phyloP scores from a whole-genome alignment of 495 filamentous ascomycete genomes.

The Antarctomyces pellizariae region DNA sequence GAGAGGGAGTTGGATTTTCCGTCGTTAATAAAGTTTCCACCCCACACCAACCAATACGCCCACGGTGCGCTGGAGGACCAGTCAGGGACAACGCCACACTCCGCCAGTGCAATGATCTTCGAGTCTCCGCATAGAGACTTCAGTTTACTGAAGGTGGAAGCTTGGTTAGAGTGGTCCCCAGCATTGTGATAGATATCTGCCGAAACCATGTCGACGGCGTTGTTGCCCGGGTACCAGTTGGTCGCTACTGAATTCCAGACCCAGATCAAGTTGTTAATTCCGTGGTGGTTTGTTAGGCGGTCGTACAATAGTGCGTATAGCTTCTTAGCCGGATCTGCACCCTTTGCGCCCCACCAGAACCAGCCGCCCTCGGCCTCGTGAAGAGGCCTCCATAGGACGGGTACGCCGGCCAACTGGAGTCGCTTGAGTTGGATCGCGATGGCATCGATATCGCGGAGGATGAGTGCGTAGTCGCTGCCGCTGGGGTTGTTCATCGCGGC shows the following conservation, averaged over 20 bases:
- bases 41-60: no score
- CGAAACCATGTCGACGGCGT: constrained; percentile 18
- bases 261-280: constrained; percentile 23
- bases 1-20: no score
- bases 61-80: no score
- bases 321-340: constrained; percentile 19
- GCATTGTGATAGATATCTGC: constrained; percentile 14
- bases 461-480: constrained; percentile 20
- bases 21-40: no score
- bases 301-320: constrained; percentile 20
- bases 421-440: constrained; percentile 22
- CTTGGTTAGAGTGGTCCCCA: constrained; percentile 1
- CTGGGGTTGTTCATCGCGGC: constrained; percentile 15
- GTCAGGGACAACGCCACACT: no score
- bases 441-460: constrained; percentile 25
- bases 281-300: constrained; percentile 18
- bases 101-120: no score
- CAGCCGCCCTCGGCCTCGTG: constrained; percentile 26
- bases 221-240: constrained; percentile 24
- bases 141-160: no score
- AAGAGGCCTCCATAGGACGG: constrained; percentile 21
- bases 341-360: constrained; percentile 30
- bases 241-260: constrained; percentile 23
- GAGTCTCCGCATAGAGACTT: no score
- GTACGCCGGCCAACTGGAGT: constrained; percentile 17